Evolutionary conservation across 2,329 filamentous ascomycete genomes (phyloP), one percentile per base, ranked within the genome.

Genomic region (Cercospora janseana): DNA sequence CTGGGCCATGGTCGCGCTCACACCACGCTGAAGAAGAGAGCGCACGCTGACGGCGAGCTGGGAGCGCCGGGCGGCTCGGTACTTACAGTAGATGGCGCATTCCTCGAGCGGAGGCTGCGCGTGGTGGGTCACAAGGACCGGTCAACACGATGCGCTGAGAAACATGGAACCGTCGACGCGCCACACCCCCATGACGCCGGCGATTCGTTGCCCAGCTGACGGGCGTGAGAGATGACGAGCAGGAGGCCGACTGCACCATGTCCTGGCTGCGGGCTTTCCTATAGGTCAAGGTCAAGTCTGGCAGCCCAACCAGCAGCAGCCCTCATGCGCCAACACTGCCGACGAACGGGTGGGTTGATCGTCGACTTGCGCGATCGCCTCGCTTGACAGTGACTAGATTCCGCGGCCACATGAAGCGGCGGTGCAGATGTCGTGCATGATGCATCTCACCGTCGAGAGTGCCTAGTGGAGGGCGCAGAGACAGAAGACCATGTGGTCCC

Each of bases 211-310:
- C 21, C n/a, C n/a, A 38, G 23, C 40, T 43, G 23, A 20, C 23
- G 28, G 40, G 15, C 6, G 15, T 13, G 51, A 49, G 31, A 31
- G 23, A 38, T 52, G 50, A 48, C 37, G 45, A 34, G 37, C 45
- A 37, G 44, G 37, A 40, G 45, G 51, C 42, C 44, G 26, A 28
- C 42, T 41, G 45, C 13, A 53, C 45, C 26, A 24, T 31, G 47
- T 53, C 43, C 51, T 47, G 43, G 44, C 24, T 27, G 12, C 13
- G 23, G 6, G 24, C 34, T n/a, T 29, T 29, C 28, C 37, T 26
- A 53, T 53, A 53, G 51, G 51, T 45, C 24, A 38, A 47, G 15
- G 23, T 23, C 20, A n/a, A n/a, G 29, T n/a, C 31, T 48, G 28
- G 44, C 18, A 47, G 43, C 43, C 44, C 49, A 47, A 52, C 44